phyloP scores from a whole-genome alignment of 129 eudicot species.

The Arctium minus region DNA sequence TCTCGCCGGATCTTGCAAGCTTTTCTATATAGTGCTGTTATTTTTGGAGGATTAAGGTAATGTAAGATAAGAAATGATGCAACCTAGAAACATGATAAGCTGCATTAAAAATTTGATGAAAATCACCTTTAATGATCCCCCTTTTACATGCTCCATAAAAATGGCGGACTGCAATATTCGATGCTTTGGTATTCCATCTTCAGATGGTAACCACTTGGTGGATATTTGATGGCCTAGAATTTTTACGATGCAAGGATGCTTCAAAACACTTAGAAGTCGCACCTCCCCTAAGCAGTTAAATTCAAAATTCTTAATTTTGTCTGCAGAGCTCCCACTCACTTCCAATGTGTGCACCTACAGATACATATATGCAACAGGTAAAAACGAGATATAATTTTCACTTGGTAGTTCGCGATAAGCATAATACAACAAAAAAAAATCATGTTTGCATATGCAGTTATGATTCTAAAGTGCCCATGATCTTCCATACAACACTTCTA shows the following conservation, averaged over 20 bases:
- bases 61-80: neutral
- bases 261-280: slow-evolving; percentile 63
- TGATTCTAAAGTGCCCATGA: neutral
- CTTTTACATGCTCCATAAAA: slow-evolving; percentile 79
- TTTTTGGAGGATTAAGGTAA: neutral
- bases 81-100: neutral
- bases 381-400: neutral
- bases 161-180: slow-evolving; percentile 77
- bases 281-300: slow-evolving; percentile 79
- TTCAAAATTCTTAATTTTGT: slow-evolving; percentile 72
- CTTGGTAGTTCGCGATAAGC: neutral
- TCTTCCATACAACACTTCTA: neutral
- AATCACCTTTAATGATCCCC: slow-evolving; percentile 81
- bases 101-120: neutral
- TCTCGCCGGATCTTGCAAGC: slow-evolving; percentile 61
- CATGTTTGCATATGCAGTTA: neutral
- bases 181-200: slow-evolving; percentile 46
- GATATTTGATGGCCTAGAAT: slow-evolving; percentile 82
- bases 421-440: neutral
- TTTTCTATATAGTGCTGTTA: slow-evolving; percentile 61
- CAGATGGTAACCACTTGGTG: slow-evolving; percentile 58
- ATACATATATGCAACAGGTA: neutral
- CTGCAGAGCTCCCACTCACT: slow-evolving; percentile 49
- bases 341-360: slow-evolving; percentile 78
- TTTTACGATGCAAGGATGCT: slow-evolving; percentile 76